These are phyloP conservation scores for Houttuynia cordata DNA, from an alignment of 164 flowering plant genomes.

Conservation along the genomic window DNA sequence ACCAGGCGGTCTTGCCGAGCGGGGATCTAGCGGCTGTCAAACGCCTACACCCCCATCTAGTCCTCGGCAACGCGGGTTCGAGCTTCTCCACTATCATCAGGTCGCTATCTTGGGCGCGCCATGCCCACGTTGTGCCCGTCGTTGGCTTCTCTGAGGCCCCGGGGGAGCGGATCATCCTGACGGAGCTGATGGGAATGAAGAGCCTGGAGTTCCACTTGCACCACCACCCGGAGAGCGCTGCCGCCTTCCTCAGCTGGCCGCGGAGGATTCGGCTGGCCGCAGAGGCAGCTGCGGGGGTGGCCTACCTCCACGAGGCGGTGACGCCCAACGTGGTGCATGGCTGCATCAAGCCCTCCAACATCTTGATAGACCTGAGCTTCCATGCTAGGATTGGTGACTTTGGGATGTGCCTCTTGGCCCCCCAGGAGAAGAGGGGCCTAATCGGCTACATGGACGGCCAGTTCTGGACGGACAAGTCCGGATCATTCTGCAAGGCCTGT, in stretches of 20 bases:
- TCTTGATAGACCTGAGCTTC: slow-evolving; percentile 43
- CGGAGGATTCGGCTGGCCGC: slow-evolving; percentile 45
- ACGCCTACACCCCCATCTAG: slow-evolving; percentile 47
- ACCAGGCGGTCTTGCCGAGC: slow-evolving; percentile 27
- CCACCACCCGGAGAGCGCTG: slow-evolving; percentile 22
- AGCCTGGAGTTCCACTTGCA: slow-evolving; percentile 58
- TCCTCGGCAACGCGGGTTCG: slow-evolving; percentile 49
- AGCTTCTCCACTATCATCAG: slow-evolving; percentile 43
- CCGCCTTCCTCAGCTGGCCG: slow-evolving; percentile 38
- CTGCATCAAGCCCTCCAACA: slow-evolving; percentile 55
- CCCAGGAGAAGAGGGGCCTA: slow-evolving; percentile 39
- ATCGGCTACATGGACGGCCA: slow-evolving; percentile 60
- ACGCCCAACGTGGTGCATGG: slow-evolving; percentile 57
- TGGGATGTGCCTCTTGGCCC: slow-evolving; percentile 52
- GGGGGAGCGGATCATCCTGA: slow-evolving; percentile 65
- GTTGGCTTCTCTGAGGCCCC: slow-evolving; percentile 68
- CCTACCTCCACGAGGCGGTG: slow-evolving; percentile 51
- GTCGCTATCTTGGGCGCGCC: slow-evolving; percentile 44
- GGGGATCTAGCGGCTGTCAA: slow-evolving; percentile 45
- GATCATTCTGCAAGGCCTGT: slow-evolving; percentile 44
- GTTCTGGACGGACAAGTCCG: slow-evolving; percentile 34
- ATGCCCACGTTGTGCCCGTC: slow-evolving; percentile 54
- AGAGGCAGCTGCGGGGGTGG: slow-evolving; percentile 54
- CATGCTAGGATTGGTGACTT: slow-evolving; percentile 53
- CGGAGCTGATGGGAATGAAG: slow-evolving; percentile 43